A percentile compares a stretch with the other conserved stretches of the same genome.
phyloP scores from a whole-genome alignment of 2,329 filamentous ascomycete genomes.

The Fusarium nisikadoi region DNA sequence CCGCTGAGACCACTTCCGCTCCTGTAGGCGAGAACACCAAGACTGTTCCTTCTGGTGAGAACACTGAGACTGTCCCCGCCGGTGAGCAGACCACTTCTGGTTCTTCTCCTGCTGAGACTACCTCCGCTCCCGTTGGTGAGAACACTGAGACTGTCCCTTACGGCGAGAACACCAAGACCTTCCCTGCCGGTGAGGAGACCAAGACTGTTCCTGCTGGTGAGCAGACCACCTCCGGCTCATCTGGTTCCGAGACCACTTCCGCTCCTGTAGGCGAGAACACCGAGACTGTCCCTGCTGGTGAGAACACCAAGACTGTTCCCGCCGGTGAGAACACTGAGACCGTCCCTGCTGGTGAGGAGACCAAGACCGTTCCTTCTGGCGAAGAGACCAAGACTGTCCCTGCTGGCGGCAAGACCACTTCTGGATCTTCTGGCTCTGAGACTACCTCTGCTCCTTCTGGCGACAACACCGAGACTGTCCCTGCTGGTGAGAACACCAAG shows the following conservation, averaged over 20 bases:
- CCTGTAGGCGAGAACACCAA: slow-evolving; percentile 29
- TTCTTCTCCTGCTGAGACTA: slow-evolving; percentile 57
- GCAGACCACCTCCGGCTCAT: slow-evolving; percentile 49
- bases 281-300: slow-evolving; percentile 3
- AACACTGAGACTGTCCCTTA: slow-evolving; percentile 47
- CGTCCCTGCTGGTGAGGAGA: slow-evolving; percentile 16
- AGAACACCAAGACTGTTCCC: slow-evolving; percentile 13
- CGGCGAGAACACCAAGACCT: slow-evolving; percentile 19
- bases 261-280: slow-evolving; percentile 59
- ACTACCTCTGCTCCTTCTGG: slow-evolving; percentile 62
- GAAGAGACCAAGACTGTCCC: slow-evolving; percentile 30
- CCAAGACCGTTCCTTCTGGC: slow-evolving; percentile 18
- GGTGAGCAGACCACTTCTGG: slow-evolving; percentile 40
- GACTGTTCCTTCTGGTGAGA: slow-evolving; percentile 5
- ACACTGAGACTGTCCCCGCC: slow-evolving; percentile 15
- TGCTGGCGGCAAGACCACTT: slow-evolving; percentile 23
- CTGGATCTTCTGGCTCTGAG: slow-evolving; percentile 58
- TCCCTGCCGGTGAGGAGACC: slow-evolving; percentile 23
- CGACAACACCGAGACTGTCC: slow-evolving; percentile 57
- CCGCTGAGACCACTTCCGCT: slow-evolving; percentile 55
- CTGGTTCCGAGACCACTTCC: slow-evolving; percentile 60
- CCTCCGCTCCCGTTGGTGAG: slow-evolving; percentile 56
- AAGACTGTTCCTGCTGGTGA: slow-evolving; percentile 22
- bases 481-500: slow-evolving; percentile 1
- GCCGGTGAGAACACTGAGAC: slow-evolving; percentile 13